These are phyloP conservation scores for Suillus weaverae DNA, from an alignment of 768 basidiomycete genomes.

Conservation along the genomic window DNA sequence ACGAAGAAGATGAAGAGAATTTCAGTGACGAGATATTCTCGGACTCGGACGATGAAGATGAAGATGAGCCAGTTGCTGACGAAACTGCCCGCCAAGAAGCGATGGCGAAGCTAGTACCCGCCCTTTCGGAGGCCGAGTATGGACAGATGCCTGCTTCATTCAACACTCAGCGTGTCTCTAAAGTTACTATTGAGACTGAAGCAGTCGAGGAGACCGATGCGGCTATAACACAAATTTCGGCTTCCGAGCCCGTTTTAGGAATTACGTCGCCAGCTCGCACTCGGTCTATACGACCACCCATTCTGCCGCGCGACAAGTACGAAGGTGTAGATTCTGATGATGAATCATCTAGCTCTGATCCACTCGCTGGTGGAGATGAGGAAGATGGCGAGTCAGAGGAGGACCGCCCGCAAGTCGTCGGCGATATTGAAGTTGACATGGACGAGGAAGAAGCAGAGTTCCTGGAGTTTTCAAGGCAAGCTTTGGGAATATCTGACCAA, in stretches of 20 bases:
- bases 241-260: constrained; percentile 8
- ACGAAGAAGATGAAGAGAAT: constrained; percentile 38
- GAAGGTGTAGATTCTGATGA: constrained; percentile 95
- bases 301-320: constrained; percentile 79
- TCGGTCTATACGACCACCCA: constrained; percentile 70
- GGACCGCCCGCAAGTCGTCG: constrained; percentile 80
- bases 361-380: constrained; percentile 36
- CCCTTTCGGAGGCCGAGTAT: constrained; percentile 80
- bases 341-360: constrained; percentile 69
- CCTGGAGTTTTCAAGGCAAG: constrained; percentile 89
- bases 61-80: constrained; percentile 28
- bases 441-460: constrained; percentile 93
- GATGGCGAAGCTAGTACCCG: constrained; percentile 81
- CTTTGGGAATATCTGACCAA: constrained; percentile 84
- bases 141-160: constrained; percentile 81
- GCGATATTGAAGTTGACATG: constrained; percentile 89
- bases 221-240: constrained; percentile 3
- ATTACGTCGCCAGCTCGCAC: constrained; percentile 21
- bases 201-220: constrained; percentile 28
- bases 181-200: constrained; percentile 45
- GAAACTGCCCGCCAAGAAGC: constrained; percentile 54
- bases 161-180: constrained; percentile 69
- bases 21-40: constrained; percentile 43
- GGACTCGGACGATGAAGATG: constrained; percentile 42
- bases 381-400: constrained; percentile 69